A percentile compares a stretch with the other conserved stretches of the same genome.
Evolutionary conservation across 2,329 filamentous ascomycete species (phyloP).

Genomic region (Pseudocercospora fuligena): DNA sequence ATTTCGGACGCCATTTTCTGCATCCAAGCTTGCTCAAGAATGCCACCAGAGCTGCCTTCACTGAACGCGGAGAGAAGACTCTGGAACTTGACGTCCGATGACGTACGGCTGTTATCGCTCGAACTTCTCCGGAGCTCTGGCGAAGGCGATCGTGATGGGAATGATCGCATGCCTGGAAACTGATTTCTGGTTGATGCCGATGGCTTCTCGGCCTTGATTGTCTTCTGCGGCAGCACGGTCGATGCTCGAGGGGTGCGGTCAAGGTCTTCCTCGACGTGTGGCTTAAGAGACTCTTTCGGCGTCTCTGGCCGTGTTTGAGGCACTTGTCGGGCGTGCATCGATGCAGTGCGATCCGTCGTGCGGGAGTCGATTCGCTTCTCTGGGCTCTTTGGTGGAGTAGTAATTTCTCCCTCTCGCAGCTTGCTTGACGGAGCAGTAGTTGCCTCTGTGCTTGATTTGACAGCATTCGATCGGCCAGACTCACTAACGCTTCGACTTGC

Average conservation of each 20-base stretch:
- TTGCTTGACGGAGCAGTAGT: constrained; percentile 33
- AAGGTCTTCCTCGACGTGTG: constrained; percentile 37
- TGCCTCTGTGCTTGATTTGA: constrained; percentile 62
- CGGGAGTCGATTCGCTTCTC: constrained; percentile 42
- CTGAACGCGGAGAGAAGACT: constrained; percentile 31
- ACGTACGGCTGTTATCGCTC: constrained; percentile 19
- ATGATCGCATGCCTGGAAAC: constrained; percentile 24
- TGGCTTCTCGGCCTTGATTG: constrained; percentile 4
- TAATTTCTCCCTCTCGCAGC: constrained; percentile 43
- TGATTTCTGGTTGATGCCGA: constrained; percentile 22
- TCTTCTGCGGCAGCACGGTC: constrained; percentile 31
- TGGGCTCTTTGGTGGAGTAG: constrained; percentile 57
- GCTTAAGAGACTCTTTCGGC: constrained; percentile 20
- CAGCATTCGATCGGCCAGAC: constrained; percentile 51
- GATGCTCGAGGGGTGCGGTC: constrained; percentile 44
- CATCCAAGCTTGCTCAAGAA: constrained; percentile 83
- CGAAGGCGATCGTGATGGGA: constrained; percentile 31
- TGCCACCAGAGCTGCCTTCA: constrained; percentile 51
- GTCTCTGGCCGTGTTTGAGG: constrained; percentile 25
- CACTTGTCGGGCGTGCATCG: background rate
- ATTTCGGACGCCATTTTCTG: constrained; percentile 94
- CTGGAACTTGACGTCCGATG: constrained; percentile 28
- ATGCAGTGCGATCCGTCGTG: constrained; percentile 10
- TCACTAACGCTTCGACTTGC: constrained; percentile 29
- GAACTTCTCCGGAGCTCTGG: constrained; percentile 28